Evolutionary conservation across 768 basidiomycete species (phyloP), one percentile per base, ranked within the genome.

Genomic region (Podaxis sp.): DNA sequence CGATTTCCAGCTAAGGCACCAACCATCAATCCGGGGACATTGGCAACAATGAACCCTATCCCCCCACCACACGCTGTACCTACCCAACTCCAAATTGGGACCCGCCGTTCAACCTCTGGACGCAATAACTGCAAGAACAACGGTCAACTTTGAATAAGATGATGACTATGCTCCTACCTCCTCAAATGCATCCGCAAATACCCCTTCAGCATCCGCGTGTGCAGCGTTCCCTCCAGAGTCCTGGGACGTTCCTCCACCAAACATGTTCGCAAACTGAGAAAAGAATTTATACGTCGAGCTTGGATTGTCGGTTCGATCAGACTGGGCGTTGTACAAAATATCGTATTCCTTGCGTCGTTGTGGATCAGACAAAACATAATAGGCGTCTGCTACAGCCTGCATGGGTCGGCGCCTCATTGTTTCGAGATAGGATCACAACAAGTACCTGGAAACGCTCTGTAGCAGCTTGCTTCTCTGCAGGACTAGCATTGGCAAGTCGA

Each of bases 111-210:
- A 17, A 94, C 90, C 72, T 94, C 93, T 7, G 93, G 93, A 2
- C 91, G 85, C 49, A 94, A 77, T 27, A 94, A 77, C 91, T 90
- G 24, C 17, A 55, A 57, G 9, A 19, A 25, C 59, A 24, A 2
- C 24, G 46, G 57, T 40, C 13, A 47, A 63, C 13, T n/a, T 57
- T 38, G 63, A 6, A 55, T 12, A 19, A 61, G 37, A 13, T 29
- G 11, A 33, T 25, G 22, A 33, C 36, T 27, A 40, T 15, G 29
- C 24, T 7, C 81, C 51, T 64, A 92, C 94, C 79, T 96, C 94
- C 65, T 96, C 94, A 66, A 96, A 96, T 4, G 91, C 94, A 70
- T 96, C 89, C 2, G 89, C 87, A 71, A 96, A 97, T 7, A 95
- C 85, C 43, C 85, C 80, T 53, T 95, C 86, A 12, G 94, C 84